Evolutionary conservation across 768 basidiomycete genomes (phyloP).

Genomic region (Infundibulicybe gibba): DNA sequence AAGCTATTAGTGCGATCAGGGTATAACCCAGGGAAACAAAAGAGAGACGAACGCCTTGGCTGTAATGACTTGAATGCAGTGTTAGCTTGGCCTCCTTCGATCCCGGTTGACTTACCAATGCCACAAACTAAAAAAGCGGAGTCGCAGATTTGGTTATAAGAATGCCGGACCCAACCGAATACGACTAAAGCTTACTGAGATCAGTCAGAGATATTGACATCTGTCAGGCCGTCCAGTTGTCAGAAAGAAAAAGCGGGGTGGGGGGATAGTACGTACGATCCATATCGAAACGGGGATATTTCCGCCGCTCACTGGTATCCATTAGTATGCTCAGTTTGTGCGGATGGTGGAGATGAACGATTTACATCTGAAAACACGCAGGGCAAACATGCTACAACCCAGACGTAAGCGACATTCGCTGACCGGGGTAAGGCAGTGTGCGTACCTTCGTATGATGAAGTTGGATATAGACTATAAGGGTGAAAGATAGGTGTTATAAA

Average conservation of each 20-base stretch:
- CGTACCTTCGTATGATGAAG: conserved; percentile 38
- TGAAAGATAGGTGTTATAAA: neutral
- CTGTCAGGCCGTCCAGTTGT: conserved; percentile 16
- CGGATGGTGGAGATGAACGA: conserved; percentile 1
- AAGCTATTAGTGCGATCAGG: conserved; percentile 27
- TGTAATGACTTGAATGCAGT: conserved; percentile 39
- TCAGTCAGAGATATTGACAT: conserved; percentile 37
- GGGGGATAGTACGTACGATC: conserved; percentile 30
- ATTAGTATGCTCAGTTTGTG: neutral
- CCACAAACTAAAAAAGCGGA: conserved; percentile 26
- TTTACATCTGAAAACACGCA: conserved; percentile 48
- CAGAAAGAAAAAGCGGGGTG: neutral
- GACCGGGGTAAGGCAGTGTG: neutral
- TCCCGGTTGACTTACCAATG: conserved; percentile 23
- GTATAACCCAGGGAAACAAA: neutral
- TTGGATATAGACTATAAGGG: conserved; percentile 39
- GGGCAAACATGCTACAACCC: conserved; percentile 40
- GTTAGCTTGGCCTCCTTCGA: conserved; percentile 1
- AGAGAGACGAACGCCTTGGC: conserved; percentile 41
- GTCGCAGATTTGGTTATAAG: conserved; percentile 2
- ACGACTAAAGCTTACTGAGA: conserved; percentile 31
- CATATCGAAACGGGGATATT: conserved; percentile 37
- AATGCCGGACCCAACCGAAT: neutral
- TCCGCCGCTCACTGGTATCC: conserved; percentile 37
- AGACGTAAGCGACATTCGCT: neutral